Base-by-base conservation (phyloP, 2,329 filamentous ascomycete genomes). In the Exserohilum turcica region DNA sequence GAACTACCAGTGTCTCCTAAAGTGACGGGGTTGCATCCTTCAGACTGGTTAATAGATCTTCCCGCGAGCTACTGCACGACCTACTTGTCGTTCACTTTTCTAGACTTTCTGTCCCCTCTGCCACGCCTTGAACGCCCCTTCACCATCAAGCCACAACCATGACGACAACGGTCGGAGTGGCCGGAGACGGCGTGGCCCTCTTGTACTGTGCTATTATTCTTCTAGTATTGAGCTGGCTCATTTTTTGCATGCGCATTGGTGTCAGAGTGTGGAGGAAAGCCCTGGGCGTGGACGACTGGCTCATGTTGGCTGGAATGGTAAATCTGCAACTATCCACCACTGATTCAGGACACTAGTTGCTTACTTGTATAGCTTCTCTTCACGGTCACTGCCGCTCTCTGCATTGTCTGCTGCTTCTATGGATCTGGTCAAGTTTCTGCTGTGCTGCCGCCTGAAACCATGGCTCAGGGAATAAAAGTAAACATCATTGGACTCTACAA, bases 301-400 rank as follows among this genome's bases (percentile, higher is more conserved):
- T 65, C 16, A 65, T 65, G 62, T 19, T 60, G 2, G 38, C 49
- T 10, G 62, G 60, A 32, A 54, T 57, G 28, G 61, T 64, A 54
- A 47, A 60, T 57, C 9, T 12, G 15, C 35, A 44, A 24, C 3
- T n/a, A 16, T 15, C 18, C 18, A 15, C 8, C 16, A 9, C 3
- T 9, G 29, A 43, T 21, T 2, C n/a, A 15, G 16, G 16, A 12
- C 27, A 36, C 32, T 8, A 48, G 37, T 57, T 15, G 57, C 44
- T 21, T 29, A 32, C 10, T 12, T 35, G 10, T 0, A 24, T 27
- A 65, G 60, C 29, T 57, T 21, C 45, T 64, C 13, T 63, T 63
- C 18, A 53, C 61, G 1, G 54, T 63, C 10, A 65, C 60, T 24
- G 62, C 60, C 16, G 50, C 51, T 27, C 56, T 64, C 8, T 64